A percentile compares a stretch with the other conserved stretches of the same genome.
Conservation (phyloP, 2,329 filamentous ascomycete genomes). For the Colletotrichum plurivorum region DNA sequence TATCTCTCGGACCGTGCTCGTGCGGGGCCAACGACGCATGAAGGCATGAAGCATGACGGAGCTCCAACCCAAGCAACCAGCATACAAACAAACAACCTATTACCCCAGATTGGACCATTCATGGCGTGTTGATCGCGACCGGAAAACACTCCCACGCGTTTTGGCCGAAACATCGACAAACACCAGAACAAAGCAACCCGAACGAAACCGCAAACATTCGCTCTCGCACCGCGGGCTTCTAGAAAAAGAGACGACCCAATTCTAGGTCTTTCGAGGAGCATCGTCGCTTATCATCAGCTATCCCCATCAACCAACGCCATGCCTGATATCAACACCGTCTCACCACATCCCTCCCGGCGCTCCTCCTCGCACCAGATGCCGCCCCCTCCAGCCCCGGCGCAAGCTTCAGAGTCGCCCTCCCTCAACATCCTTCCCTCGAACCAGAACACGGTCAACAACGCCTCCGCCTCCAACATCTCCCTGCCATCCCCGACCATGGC, state of each 20-base stretch:
- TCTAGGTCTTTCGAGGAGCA: neutral
- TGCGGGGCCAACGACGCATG: slow-evolving; percentile 29
- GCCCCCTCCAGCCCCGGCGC: slow-evolving; percentile 50
- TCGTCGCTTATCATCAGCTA: neutral
- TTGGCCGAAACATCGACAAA: neutral
- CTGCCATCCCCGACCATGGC: slow-evolving; percentile 52
- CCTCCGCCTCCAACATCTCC: slow-evolving; percentile 47
- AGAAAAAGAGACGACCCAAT: neutral
- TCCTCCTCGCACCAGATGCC: slow-evolving; percentile 61
- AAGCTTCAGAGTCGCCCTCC: slow-evolving; percentile 49
- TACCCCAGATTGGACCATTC: slow-evolving; percentile 23
- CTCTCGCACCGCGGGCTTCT: slow-evolving; percentile 1
- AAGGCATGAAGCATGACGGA: slow-evolving; percentile 39
- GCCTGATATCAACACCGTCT: slow-evolving; percentile 71
- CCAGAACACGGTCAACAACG: slow-evolving; percentile 63
- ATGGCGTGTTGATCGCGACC: slow-evolving; percentile 19
- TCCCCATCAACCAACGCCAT: slow-evolving; percentile 49
- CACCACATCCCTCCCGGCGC: slow-evolving; percentile 62
- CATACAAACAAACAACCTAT: slow-evolving; percentile 19
- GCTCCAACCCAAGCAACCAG: slow-evolving; percentile 24
- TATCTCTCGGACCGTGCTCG: neutral
- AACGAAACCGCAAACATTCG: slow-evolving; percentile 1
- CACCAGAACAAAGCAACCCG: neutral
- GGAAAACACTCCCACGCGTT: slow-evolving; percentile 32
- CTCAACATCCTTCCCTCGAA: slow-evolving; percentile 72